Evolutionary conservation across 2,329 filamentous ascomycete species (phyloP), one percentile per base, ranked within the genome.

Genomic region (Claviceps cyperi): DNA sequence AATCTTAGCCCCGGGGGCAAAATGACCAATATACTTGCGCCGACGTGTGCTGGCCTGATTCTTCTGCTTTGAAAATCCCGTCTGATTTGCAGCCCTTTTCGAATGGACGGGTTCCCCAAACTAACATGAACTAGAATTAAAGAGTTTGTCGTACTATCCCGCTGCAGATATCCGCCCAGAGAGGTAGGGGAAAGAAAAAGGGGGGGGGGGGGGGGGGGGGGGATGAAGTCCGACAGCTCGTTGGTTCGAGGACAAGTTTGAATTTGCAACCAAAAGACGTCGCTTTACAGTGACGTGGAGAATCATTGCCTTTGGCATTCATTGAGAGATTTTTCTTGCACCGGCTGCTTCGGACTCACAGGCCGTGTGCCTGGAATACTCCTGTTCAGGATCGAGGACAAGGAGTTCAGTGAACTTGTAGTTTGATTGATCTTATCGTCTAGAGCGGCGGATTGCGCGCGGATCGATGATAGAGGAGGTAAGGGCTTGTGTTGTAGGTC

Each of bases 401-500:
- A 15, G 5, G 24, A 43, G 9, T 35, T n/a, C 15, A 36, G 46
- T 8, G 37, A 43, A 3, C 36, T 40, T 9, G 9, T 4, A 14
- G 35, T 4, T n/a, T 14, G 22, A 15, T 28, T 35, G 14, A 28
- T n/a, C 32, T 14, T 40, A 9, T 11, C 22, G 6, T n/a, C 7
- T n/a, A 32, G 38, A 44, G 38, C 13, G 6, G 60, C 56, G 38
- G 57, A 56, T 51, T 60, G 59, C 19, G 59, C 55, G 52, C 56
- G 55, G 46, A 63, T 56, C 39, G 55, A 52, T 24, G 54, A 54
- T 15, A 54, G 51, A 50, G 53, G 52, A 19, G 55, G 56, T 14
- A 68, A 56, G 5, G 64, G 65, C 46, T 59, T 62, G 28, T 51
- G 60, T 58, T 80, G 69, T 19, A 88, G 70, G 44, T 77, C 66